Base-by-base conservation (phyloP, 805 yeast genomes). In the Priceomyces castillae region DNA sequence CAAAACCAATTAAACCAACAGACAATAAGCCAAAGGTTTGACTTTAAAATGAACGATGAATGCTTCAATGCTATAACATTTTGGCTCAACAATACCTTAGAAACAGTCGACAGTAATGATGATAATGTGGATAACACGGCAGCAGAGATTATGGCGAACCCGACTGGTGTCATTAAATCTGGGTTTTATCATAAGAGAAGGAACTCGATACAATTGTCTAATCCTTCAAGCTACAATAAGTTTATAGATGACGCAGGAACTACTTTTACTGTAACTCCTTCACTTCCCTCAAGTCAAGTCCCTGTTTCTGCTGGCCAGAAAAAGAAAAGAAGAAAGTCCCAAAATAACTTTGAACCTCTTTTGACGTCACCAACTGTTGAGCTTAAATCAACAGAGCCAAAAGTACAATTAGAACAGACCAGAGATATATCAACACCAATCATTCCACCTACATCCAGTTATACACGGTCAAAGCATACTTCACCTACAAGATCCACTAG, bases 1-100 rank as follows among this genome's bases (percentile, higher is more conserved):
- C 34, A 14, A 11, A 17, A n/a, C 30, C 41, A 30, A 26, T 18
- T 30, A 20, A 14, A 39, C 14, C 26, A 14, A 22, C 30, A 43
- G 25, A 30, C 44, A 30, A 26, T 28, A 10, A 46, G 46, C 2
- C 47, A 52, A 3, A 43, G 50, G 26, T 51, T 53, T 38, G 57
- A 59, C 40, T 56, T 59, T 37, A 57, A 54, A 31, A 64, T 67
- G 66, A 67, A 68, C 46, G 69, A 67, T 44, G 73, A 69, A 47
- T 68, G 73, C 46, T 61, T 64, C 42, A 61, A 62, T 44, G 73
- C 73, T 20, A 68, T 68, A 22, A 56, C 62, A 14, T 57, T 58
- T 44, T 68, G 74, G 74, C 48, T 58, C 36, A 56, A 57, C 47
- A 59, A 51, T 41, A 54, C 57, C 7, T 51, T 46, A 40, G 58